These are phyloP conservation scores for Hondaea fermentalgiana DNA, from an alignment of 108 stramenopile species.

Conservation along the genomic window DNA sequence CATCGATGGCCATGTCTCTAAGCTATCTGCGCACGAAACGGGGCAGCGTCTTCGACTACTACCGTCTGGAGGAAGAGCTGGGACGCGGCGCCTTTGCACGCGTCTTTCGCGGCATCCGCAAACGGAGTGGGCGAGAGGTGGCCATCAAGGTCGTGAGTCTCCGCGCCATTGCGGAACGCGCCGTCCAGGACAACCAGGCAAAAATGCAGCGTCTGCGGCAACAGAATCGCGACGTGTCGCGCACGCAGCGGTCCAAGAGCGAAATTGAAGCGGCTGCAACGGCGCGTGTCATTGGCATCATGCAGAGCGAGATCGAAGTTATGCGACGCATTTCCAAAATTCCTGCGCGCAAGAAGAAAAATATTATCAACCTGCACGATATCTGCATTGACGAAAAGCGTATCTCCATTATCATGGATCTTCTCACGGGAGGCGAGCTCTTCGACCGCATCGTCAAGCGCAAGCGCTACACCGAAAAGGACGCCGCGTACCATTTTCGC, in stretches of 20 bases:
- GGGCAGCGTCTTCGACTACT: neutral
- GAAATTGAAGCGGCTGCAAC: neutral
- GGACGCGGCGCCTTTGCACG: neutral
- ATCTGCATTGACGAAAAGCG: neutral
- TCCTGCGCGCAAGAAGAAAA: neutral
- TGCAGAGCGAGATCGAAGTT: conserved; percentile 7
- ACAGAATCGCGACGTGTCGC: neutral
- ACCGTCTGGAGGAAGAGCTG: neutral
- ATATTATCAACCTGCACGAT: neutral
- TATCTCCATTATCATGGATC: conserved; percentile 64
- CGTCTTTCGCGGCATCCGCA: neutral
- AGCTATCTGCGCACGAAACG: neutral
- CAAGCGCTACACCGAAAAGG: conserved; percentile 79
- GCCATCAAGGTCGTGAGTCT: neutral
- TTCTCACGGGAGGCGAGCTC: conserved; percentile 77
- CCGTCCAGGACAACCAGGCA: neutral
- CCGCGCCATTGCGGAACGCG: neutral
- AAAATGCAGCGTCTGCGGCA: neutral
- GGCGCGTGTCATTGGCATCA: neutral
- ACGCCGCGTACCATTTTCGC: conserved; percentile 47
- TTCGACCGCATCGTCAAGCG: conserved; percentile 87
- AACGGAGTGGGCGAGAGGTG: neutral
- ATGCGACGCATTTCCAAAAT: neutral
- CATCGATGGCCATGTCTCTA: neutral
- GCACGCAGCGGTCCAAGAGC: neutral